Percentiles rank a stretch among this genome's conserved stretches.
Conservation (phyloP, 2,329 filamentous ascomycete genomes). For the Monilinia fructicola region DNA sequence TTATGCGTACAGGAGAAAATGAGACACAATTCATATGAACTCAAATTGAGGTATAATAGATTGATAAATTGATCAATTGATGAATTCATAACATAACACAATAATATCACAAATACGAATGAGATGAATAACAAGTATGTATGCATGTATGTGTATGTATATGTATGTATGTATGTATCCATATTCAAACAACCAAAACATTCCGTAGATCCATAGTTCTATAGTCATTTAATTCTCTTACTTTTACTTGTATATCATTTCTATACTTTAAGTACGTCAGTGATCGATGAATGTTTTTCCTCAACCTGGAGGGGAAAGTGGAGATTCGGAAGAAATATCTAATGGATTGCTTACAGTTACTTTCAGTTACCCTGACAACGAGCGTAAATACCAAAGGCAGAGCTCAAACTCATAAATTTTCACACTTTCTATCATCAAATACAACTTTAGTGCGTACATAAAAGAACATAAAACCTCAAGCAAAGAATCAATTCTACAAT, state of each 20-base stretch:
- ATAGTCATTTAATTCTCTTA: too few species aligned
- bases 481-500: conserved; percentile 2
- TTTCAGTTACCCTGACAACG: conserved; percentile 14
- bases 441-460: conserved; percentile 10
- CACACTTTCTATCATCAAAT: background rate
- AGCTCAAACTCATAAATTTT: conserved; percentile 22
- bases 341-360: background rate
- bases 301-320: conserved; percentile 15
- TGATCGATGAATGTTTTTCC: background rate
- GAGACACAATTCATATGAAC: background rate
- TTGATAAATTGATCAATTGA: background rate
- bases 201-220: too few species aligned
- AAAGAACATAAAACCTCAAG: conserved; percentile 14
- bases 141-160: too few species aligned
- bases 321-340: conserved; percentile 12
- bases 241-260: background rate
- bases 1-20: background rate
- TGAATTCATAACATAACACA: background rate
- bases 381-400: conserved; percentile 8
- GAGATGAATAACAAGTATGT: background rate
- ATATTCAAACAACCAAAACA: conserved; percentile 9
- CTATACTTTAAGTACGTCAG: too few species aligned
- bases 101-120: background rate
- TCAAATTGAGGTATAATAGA: background rate
- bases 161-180: too few species aligned